phyloP scores from a whole-genome alignment of 345 rosid genomes.

The Moricandia moricandioides region DNA sequence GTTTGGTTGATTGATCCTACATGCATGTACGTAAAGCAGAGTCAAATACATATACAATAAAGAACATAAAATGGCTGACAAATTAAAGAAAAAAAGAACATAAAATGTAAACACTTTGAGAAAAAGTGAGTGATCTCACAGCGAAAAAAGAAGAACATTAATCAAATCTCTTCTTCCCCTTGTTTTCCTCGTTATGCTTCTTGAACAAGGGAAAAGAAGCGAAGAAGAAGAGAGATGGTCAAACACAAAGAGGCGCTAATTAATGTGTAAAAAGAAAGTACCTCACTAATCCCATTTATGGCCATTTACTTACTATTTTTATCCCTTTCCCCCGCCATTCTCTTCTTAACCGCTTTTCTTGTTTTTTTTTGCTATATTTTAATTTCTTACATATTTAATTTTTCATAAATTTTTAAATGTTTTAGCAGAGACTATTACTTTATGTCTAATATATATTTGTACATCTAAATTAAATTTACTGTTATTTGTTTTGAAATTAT shows the following conservation, averaged over 20 bases:
- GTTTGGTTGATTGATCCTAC: slow-evolving; percentile 16
- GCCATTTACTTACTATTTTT: slow-evolving; percentile 30
- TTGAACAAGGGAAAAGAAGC: slow-evolving; percentile 11
- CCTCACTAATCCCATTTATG: slow-evolving; percentile 28
- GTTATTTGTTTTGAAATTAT: no score
- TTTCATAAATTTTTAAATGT: not conserved
- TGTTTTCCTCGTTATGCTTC: slow-evolving; percentile 16
- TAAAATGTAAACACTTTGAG: not conserved
- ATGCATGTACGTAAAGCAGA: slow-evolving; percentile 3
- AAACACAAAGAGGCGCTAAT: slow-evolving; percentile 7
- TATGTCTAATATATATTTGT: no score
- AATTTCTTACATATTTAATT: not conserved
- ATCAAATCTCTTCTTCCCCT: slow-evolving; percentile 18
- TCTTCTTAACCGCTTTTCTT: slow-evolving; percentile 20
- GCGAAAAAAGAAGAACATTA: slow-evolving; percentile 15
- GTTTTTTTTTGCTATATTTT: not conserved
- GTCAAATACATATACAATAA: not conserved
- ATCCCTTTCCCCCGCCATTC: slow-evolving; percentile 22
- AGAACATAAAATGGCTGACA: not conserved
- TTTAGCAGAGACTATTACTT: not conserved
- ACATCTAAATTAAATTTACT: no score
- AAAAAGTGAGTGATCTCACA: slow-evolving; percentile 15
- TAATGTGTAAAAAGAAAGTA: slow-evolving; percentile 20
- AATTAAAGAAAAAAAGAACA: no score
- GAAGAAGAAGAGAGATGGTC: slow-evolving; percentile 20